phyloP scores from a whole-genome alignment of 148 eudicot genomes.

The Amaranthus cruentus region DNA sequence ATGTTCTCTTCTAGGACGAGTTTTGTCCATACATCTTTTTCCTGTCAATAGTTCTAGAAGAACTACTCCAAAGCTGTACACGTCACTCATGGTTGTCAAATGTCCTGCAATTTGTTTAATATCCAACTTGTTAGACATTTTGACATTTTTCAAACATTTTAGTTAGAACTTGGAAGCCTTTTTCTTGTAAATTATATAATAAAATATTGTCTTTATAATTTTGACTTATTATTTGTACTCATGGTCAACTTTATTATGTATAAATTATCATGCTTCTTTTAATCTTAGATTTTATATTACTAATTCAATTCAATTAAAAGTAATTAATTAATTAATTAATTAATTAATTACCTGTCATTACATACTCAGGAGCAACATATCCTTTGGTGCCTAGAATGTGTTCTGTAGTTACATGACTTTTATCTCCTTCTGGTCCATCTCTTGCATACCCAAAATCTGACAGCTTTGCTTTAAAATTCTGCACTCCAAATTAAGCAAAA shows the following conservation, averaged over 20 bases:
- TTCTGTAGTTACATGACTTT: slow-evolving; percentile 52
- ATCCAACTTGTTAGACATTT: not conserved
- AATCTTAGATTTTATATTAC: not conserved
- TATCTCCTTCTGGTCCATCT: slow-evolving; percentile 67
- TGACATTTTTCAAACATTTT: not conserved
- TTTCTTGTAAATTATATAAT: slow-evolving; percentile 1
- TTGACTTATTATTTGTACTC: not conserved
- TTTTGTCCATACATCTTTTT: slow-evolving; percentile 45
- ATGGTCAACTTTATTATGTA: not conserved
- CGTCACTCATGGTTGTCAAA: slow-evolving; percentile 63
- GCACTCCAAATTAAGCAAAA: not conserved
- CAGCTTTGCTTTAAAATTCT: slow-evolving; percentile 60
- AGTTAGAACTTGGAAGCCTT: not conserved
- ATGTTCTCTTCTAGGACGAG: slow-evolving; percentile 40
- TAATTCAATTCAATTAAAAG: not conserved
- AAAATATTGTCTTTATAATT: not conserved
- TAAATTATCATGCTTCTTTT: not conserved
- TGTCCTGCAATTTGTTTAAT: slow-evolving; percentile 28
- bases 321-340: too few species aligned
- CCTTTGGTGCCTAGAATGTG: slow-evolving; percentile 68
- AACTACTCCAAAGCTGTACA: slow-evolving; percentile 68
- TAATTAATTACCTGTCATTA: slow-evolving; percentile 53
- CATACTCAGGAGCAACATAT: slow-evolving; percentile 54
- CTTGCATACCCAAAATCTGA: slow-evolving; percentile 73
- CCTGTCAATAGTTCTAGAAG: slow-evolving; percentile 55